Percentiles rank a stretch among this genome's conserved stretches.
Evolutionary conservation across 805 yeast species (phyloP).

Genomic region (Kazachstania martiniae): DNA sequence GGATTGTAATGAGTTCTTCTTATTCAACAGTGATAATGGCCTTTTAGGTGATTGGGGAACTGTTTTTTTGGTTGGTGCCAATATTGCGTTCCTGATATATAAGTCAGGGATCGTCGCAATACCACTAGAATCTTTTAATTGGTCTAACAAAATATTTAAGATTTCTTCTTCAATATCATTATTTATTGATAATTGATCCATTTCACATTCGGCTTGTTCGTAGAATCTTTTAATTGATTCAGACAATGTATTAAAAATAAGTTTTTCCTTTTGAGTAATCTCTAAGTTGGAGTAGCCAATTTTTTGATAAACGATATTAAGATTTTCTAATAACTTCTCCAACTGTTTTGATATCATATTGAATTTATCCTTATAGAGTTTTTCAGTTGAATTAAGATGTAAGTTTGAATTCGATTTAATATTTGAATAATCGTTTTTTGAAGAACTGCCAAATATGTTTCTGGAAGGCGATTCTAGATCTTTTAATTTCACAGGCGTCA

Average conservation of each 20-base stretch:
- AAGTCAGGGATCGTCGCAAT: conserved; percentile 32
- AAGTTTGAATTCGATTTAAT: neutral
- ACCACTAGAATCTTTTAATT: conserved; percentile 30
- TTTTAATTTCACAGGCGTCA: conserved; percentile 21
- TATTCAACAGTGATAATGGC: conserved; percentile 26
- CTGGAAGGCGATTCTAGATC: conserved; percentile 12
- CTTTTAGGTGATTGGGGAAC: conserved; percentile 26
- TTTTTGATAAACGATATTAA: conserved; percentile 38
- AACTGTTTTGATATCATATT: conserved; percentile 23
- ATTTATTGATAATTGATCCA: conserved; percentile 21
- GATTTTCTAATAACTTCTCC: conserved; percentile 28
- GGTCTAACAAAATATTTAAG: conserved; percentile 24
- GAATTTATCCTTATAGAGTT: conserved; percentile 23
- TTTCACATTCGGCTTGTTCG: conserved; percentile 29
- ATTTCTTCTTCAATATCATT: conserved; percentile 21
- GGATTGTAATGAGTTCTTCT: conserved; percentile 24
- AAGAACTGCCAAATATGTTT: neutral
- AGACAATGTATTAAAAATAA: conserved; percentile 39
- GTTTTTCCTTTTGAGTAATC: conserved; percentile 37
- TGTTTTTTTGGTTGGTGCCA: conserved; percentile 13
- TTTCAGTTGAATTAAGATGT: conserved; percentile 2
- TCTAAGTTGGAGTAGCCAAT: conserved; percentile 48
- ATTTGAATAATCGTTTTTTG: neutral
- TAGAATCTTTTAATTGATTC: conserved; percentile 37
- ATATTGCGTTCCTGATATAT: conserved; percentile 30